Base-by-base conservation (phyloP, 1,139 yeast species). In the Magnusiomyces starmeri region DNA sequence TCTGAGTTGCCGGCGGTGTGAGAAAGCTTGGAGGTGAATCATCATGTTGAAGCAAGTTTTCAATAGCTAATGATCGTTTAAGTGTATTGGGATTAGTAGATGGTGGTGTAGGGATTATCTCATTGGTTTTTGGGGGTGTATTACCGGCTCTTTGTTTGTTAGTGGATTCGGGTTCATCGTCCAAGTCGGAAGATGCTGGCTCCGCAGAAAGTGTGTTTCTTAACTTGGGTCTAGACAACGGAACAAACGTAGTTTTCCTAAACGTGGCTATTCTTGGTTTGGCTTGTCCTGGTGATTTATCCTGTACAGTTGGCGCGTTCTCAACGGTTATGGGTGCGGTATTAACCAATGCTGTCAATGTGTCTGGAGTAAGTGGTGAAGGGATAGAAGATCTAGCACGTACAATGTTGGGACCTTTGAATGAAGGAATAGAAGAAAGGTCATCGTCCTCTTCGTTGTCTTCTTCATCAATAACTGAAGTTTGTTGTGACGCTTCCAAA, bases 351-450 rank as follows among this genome's bases (percentile, higher is more conserved):
- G 9, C 20, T 18, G 42, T 46, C 8, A 49, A 43, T 2, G 44
- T 18, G 16, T 49, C 50, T 2, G 52, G 42, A 22, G 46, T 44
- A 25, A 51, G 32, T 1, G 50, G 53, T 12, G 40, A 42, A n/a
- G 54, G 54, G 7, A 50, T 48, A 12, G 56, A 53, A n/a, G 56
- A 48, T 27, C 52, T 37, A 3, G 26, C 8, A 7, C 39, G 9
- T 18, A 39, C 12, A 39, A 21, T 39, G 25, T 39, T 18, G 9
- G 42, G 20, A 20, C 9, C 14, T 9, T 18, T 39, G 6, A 12
- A 3, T 14, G 21, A 7, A 3, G 42, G 12, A 39, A 39, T n/a
- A 7, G 42, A 18, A 6, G 18, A 21, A 10, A 21, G 21, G 3
- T 18, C 42, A 18, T 39, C 10, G 2, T 32, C 20, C 4, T 44